Evolutionary conservation across 2,329 filamentous ascomycete species (phyloP), one percentile per base, ranked within the genome.

Genomic region (Cytospora piceicola): DNA sequence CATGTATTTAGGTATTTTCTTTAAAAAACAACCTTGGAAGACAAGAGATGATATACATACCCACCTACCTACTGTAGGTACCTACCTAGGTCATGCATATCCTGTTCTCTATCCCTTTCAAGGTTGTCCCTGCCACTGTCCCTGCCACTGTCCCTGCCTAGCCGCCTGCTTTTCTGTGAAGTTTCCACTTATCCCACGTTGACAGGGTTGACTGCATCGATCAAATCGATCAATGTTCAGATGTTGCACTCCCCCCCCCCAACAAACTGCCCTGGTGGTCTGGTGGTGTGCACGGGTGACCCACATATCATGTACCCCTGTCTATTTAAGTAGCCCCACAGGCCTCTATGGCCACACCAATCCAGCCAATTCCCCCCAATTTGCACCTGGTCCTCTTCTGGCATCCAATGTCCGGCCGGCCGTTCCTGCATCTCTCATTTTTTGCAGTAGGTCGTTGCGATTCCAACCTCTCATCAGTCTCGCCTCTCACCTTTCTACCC

Each of bases 401-500:
- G 46, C 46, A 57, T 52, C 61, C 61, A 63, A 63, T 63, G 61
- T 63, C 61, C 61, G 61, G 53, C 61, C 53, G 53, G 39, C 22
- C 61, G 60, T 32, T 54, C 61, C 61, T 63, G 61, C 53, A 39
- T 39, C 49, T n/a, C 53, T 63, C 61, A 63, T 57, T 63, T 63
- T 63, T 63, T 36, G 61, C 46, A 42, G 39, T n/a, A 17, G 39
- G 36, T 17, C 14, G 36, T 42, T 42, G 9, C 39, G 49, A 34
- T 62, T 52, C 34, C 60, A 56, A 62, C 57, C 61, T 63, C 53
- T 62, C 60, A 34, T n/a, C 36, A 46, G 34, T 53, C 32, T 61
- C 58, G 54, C 42, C 32, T 54, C 59, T 34, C 58, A 32, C 49
- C 34, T 51, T 49, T 29, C 20, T 24, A 15, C 42, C 5, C 22